A percentile compares a stretch with the other conserved stretches of the same genome.
Conservation (phyloP, 2,329 filamentous ascomycete species). For the Geosmithia putterillii region DNA sequence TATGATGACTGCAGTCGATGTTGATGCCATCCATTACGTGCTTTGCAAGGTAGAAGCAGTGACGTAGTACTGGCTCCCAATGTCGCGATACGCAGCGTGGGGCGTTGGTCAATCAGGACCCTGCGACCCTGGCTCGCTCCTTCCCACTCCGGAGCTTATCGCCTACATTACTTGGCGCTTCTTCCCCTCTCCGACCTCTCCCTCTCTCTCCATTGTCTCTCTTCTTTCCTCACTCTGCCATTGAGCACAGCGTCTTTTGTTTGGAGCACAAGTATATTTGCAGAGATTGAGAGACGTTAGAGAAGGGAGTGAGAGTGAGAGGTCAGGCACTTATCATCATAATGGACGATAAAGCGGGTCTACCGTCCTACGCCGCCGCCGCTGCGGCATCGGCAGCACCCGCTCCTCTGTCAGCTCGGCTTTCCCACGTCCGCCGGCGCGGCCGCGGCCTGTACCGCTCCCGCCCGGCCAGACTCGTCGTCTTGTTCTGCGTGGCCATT, state of each 20-base stretch:
- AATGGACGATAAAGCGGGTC: not conserved
- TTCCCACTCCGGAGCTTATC: not conserved
- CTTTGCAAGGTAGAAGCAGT: too few species aligned
- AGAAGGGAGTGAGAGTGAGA: too few species aligned
- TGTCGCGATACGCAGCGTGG: not conserved
- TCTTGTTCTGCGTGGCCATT: conserved; percentile 34
- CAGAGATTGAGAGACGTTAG: too few species aligned
- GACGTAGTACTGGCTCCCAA: not conserved
- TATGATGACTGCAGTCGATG: too few species aligned
- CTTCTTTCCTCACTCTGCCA: not conserved
- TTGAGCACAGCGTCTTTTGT: not conserved
- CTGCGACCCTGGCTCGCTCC: not conserved
- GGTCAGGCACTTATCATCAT: not conserved
- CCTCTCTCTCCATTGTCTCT: not conserved
- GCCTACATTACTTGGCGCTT: not conserved
- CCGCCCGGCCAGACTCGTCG: conserved; percentile 28
- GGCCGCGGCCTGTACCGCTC: conserved; percentile 25
- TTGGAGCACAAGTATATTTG: too few species aligned
- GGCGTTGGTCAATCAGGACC: not conserved
- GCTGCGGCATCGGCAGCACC: not conserved
- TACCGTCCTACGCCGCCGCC: not conserved
- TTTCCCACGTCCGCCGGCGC: conserved; percentile 5
- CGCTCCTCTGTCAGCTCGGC: not conserved
- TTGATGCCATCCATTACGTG: too few species aligned
- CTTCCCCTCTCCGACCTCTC: not conserved